These are phyloP conservation scores for Agastache rugosa DNA, from an alignment of 257 asterid species.

Conservation along the genomic window DNA sequence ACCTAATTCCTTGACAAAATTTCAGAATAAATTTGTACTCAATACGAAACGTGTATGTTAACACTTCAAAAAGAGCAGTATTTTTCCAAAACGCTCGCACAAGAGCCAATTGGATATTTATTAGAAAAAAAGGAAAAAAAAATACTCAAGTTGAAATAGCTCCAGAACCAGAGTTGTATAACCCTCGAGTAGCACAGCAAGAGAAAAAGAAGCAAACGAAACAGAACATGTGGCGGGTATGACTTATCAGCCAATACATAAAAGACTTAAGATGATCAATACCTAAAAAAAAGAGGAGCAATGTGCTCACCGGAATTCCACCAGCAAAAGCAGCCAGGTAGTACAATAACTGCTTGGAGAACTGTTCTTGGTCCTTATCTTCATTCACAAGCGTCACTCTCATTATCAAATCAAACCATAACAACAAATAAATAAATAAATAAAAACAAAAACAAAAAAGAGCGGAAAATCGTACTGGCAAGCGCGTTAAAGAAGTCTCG, in stretches of 20 bases:
- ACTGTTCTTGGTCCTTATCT: conserved; percentile 92
- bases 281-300: conserved; percentile 71
- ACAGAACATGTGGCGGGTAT: conserved; percentile 4
- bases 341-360: conserved; percentile 73
- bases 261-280: conserved; percentile 38
- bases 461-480: conserved; percentile 61
- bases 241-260: conserved; percentile 21
- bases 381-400: conserved; percentile 28
- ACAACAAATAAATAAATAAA: background rate
- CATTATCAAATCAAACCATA: conserved; percentile 30
- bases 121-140: too few relatives aligned
- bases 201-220: conserved; percentile 5
- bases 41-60: background rate
- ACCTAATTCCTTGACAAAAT: conserved; percentile 1
- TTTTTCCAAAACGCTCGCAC: background rate
- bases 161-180: background rate
- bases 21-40: background rate
- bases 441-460: background rate
- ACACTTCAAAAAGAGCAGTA: conserved; percentile 20
- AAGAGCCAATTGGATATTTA: conserved; percentile 2
- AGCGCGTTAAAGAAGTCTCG: conserved; percentile 94
- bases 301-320: conserved; percentile 98
- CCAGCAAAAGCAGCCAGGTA: conserved; percentile 79
- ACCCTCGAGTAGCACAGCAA: conserved; percentile 23
- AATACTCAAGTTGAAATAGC: conserved; percentile 5